Conservation (phyloP, 2,329 filamentous ascomycete species). For the Colletotrichum eleusines region DNA sequence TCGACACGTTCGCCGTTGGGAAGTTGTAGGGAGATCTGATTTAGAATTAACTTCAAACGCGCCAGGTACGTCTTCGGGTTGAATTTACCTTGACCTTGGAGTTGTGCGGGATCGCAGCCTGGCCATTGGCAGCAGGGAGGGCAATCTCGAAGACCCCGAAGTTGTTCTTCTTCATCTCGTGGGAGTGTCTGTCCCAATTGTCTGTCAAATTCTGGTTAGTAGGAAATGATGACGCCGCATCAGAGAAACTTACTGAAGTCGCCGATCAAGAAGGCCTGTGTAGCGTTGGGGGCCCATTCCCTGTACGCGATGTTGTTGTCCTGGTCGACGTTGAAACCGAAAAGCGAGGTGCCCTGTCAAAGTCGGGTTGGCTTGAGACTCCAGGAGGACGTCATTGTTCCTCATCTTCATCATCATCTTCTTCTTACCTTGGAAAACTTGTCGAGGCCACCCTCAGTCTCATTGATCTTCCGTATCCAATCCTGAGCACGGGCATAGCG, state of each 20-base stretch:
- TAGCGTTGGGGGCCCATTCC: slow-evolving; percentile 96
- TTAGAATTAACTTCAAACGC: slow-evolving; percentile 1
- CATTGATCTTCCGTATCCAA: slow-evolving; percentile 88
- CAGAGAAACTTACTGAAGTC: slow-evolving; percentile 81
- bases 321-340: slow-evolving; percentile 83
- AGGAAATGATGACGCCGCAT: neutral
- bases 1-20: slow-evolving; percentile 86
- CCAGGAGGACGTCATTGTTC: neutral
- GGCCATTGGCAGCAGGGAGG: slow-evolving; percentile 78
- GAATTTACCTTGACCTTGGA: slow-evolving; percentile 89
- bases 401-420: neutral
- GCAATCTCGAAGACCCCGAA: slow-evolving; percentile 91
- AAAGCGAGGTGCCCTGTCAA: slow-evolving; percentile 82
- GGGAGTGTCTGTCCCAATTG: slow-evolving; percentile 84
- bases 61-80: neutral
- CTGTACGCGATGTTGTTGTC: slow-evolving; percentile 91
- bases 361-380: slow-evolving; percentile 2
- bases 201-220: slow-evolving; percentile 62
- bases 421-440: slow-evolving; percentile 85
- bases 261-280: slow-evolving; percentile 86
- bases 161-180: slow-evolving; percentile 86
- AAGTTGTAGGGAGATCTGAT: slow-evolving; percentile 83
- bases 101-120: slow-evolving; percentile 87
- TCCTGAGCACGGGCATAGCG: slow-evolving; percentile 84
- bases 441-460: slow-evolving; percentile 88